A percentile compares a stretch with the other conserved stretches of the same genome.
Evolutionary conservation across 1,139 yeast genomes (phyloP).

Genomic region (Taphrina wiesneri): DNA sequence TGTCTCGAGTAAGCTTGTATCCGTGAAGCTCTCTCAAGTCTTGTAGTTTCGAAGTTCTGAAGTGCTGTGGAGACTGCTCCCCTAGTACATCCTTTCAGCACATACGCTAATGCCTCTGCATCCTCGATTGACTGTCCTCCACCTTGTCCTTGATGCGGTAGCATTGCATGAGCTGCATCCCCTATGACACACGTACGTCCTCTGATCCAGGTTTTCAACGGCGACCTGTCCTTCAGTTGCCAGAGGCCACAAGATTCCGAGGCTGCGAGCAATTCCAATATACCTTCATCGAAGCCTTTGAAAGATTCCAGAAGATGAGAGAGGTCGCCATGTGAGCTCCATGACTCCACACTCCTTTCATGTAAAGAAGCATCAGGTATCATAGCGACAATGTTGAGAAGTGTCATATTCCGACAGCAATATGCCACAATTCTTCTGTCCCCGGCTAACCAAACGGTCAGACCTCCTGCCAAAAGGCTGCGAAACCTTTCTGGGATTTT

Average conservation of each 20-base stretch:
- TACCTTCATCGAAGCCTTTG: neutral
- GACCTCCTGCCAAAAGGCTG: conserved; percentile 29
- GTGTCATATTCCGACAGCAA: neutral
- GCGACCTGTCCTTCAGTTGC: neutral
- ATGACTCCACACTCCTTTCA: neutral
- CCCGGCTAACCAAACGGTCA: conserved; percentile 43
- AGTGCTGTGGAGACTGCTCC: neutral
- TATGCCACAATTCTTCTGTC: conserved; percentile 5
- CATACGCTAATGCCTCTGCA: conserved; percentile 44
- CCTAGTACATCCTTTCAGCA: conserved; percentile 36
- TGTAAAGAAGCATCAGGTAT: neutral
- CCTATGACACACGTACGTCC: conserved; percentile 44
- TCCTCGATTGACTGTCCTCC: conserved; percentile 47
- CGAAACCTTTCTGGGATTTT: neutral
- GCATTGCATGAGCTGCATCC: conserved; percentile 50
- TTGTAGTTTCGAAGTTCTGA: neutral
- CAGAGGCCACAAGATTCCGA: neutral
- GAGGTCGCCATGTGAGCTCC: neutral
- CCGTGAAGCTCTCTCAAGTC: neutral
- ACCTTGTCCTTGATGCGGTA: conserved; percentile 51
- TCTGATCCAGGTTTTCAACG: neutral
- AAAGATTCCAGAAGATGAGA: neutral
- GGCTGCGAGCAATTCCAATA: neutral
- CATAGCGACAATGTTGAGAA: neutral
- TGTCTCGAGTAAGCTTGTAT: neutral